Base-by-base conservation (phyloP, 305 asterid genomes). In the Euphrasia arctica region DNA sequence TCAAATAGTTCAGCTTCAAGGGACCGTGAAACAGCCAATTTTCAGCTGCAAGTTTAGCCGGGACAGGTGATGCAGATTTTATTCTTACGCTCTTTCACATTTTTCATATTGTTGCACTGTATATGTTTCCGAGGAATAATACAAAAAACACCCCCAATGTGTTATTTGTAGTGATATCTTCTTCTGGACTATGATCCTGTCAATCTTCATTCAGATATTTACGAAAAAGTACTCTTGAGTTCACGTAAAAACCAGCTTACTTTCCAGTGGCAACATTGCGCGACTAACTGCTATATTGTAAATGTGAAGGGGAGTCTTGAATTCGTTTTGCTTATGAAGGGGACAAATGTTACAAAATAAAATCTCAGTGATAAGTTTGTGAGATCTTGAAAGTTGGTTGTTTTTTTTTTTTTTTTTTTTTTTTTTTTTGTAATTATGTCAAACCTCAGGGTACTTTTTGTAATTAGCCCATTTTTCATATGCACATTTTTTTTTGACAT, bases 21-120 rank as follows among this genome's bases (percentile, higher is more conserved):
- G 92, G 56, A 70, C 74, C 31, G 60, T 66, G 43, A 78, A 77
- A 67, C 95, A 87, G 76, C 90, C 92, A 9, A 87, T 87, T 72
- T 85, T 87, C 76, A 87, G 92, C 78, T 85, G 92, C 92, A 80
- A 77, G 82, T 87, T 85, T 69, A 85, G 75, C 71, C 78, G 67
- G 66, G 95, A 87, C 84, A 81, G 95, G 95, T 87, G 74, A 83
- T 13, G 9, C 42, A 36, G 8, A 36, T 5, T 36, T 36, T 36
- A 36, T 36, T 36, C 42, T 36, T 6, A 36, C 50, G 1, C 4
- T 43, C 14, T 9, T 45, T 45, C 15, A 13, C 14, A 12, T 45
- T 13, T 45, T 45, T 45, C 14, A 45, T 13, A 45, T 45, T 45
- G 13, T 45, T 13, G 14, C 14, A 13, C 51, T 45, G 51, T 45